phyloP scores from a whole-genome alignment of 1,139 yeast species.

The Saccharomycopsis crataegensis region DNA sequence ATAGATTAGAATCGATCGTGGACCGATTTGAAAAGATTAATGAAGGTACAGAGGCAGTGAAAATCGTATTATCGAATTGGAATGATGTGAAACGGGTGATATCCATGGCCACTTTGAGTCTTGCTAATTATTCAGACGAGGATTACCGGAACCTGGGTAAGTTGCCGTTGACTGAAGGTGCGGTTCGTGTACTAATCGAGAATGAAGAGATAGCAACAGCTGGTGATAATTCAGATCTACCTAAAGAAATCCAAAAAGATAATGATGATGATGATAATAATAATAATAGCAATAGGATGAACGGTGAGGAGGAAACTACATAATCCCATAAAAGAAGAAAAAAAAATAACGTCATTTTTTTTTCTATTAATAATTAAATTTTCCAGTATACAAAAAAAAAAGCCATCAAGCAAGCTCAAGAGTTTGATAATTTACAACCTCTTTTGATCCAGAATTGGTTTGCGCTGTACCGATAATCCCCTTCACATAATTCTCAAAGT shows the following conservation, averaged over 20 bases:
- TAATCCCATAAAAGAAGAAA: neutral
- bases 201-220: slow-evolving; percentile 18
- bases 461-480: slow-evolving; percentile 33
- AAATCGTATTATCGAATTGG: slow-evolving; percentile 58
- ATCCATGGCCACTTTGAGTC: slow-evolving; percentile 57
- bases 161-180: slow-evolving; percentile 52
- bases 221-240: too few relatives aligned
- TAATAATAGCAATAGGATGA: too few relatives aligned
- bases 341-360: too few relatives aligned
- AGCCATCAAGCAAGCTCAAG: slow-evolving; percentile 21
- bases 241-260: too few relatives aligned
- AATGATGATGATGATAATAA: too few relatives aligned
- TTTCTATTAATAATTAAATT: too few relatives aligned
- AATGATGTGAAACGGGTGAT: slow-evolving; percentile 58
- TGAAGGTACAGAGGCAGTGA: slow-evolving; percentile 35
- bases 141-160: slow-evolving; percentile 39
- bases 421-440: slow-evolving; percentile 30
- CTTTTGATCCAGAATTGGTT: slow-evolving; percentile 28
- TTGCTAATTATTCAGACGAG: slow-evolving; percentile 39
- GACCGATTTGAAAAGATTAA: slow-evolving; percentile 24
- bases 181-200: slow-evolving; percentile 54
- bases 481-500: slow-evolving; percentile 31
- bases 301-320: too few relatives aligned
- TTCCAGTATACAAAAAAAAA: too few relatives aligned
- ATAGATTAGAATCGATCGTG: slow-evolving; percentile 24